Evolutionary conservation across 768 basidiomycete genomes (phyloP).

Genomic region (Tephrocybe sp.): DNA sequence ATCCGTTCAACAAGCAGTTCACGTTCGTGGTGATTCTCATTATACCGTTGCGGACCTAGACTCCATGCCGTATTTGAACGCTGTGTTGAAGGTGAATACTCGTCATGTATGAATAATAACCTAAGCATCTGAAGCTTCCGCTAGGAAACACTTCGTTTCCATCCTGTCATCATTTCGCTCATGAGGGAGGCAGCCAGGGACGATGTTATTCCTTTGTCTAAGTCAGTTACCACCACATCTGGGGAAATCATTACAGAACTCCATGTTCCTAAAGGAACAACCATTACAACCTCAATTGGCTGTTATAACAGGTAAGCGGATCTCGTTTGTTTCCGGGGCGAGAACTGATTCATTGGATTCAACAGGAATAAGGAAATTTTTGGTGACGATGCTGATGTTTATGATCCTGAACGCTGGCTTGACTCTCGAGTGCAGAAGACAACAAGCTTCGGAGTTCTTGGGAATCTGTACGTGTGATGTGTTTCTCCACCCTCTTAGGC

Average conservation of each 20-base stretch:
- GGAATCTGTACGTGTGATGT: conserved; percentile 44
- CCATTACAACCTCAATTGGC: conserved; percentile 47
- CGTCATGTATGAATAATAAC: too few species aligned
- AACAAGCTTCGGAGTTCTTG: conserved; percentile 45
- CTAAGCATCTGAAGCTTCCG: too few species aligned
- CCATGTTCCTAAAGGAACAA: conserved; percentile 48
- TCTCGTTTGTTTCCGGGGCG: not conserved
- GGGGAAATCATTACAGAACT: conserved; percentile 47
- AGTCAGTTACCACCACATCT: conserved; percentile 44
- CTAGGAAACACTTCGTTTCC: conserved; percentile 48
- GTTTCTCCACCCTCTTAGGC: too few species aligned
- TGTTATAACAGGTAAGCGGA: conserved; percentile 49
- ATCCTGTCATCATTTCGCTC: conserved; percentile 35
- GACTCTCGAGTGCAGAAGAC: conserved; percentile 36
- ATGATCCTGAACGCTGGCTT: conserved; percentile 52
- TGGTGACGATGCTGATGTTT: conserved; percentile 46
- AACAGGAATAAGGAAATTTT: conserved; percentile 40
- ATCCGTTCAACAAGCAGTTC: conserved; percentile 34
- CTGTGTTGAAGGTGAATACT: conserved; percentile 40
- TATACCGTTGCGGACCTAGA: conserved; percentile 48
- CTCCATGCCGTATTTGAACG: conserved; percentile 45
- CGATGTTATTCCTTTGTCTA: conserved; percentile 57
- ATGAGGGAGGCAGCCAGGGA: conserved; percentile 45
- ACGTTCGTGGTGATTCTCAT: conserved; percentile 34
- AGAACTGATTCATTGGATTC: not conserved